A percentile compares a stretch with the other conserved stretches of the same genome.
Evolutionary conservation across 495 filamentous ascomycete genomes (phyloP).

Genomic region (Penicillium desertorum): DNA sequence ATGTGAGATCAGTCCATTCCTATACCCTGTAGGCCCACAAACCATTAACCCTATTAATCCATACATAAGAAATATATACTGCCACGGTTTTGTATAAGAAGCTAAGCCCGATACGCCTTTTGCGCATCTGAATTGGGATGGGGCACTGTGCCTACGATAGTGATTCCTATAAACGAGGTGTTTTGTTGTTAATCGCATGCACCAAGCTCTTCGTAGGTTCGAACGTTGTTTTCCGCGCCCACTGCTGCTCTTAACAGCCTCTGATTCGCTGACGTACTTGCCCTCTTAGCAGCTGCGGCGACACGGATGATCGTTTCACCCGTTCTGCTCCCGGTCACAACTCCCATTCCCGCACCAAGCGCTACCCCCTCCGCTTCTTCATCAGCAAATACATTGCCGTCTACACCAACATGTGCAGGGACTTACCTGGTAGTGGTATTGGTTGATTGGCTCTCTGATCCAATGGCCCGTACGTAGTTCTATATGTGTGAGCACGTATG

Average conservation of each 20-base stretch:
- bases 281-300: background rate
- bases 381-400: background rate
- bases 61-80: no score
- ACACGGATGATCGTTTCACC: background rate
- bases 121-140: background rate
- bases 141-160: background rate
- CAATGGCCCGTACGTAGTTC: no score
- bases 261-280: background rate
- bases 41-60: no score
- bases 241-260: background rate
- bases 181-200: background rate
- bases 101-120: no score
- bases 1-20: no score
- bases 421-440: no score
- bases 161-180: background rate
- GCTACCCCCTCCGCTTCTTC: background rate
- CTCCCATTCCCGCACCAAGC: background rate
- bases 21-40: no score
- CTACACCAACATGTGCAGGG: no score
- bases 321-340: background rate
- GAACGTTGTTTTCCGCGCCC: background rate
- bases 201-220: background rate
- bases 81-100: no score
- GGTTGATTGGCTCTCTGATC: no score
- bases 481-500: no score